These are phyloP conservation scores for Cladobotryum protrusum DNA, from an alignment of 2,329 filamentous ascomycete genomes.

Conservation along the genomic window DNA sequence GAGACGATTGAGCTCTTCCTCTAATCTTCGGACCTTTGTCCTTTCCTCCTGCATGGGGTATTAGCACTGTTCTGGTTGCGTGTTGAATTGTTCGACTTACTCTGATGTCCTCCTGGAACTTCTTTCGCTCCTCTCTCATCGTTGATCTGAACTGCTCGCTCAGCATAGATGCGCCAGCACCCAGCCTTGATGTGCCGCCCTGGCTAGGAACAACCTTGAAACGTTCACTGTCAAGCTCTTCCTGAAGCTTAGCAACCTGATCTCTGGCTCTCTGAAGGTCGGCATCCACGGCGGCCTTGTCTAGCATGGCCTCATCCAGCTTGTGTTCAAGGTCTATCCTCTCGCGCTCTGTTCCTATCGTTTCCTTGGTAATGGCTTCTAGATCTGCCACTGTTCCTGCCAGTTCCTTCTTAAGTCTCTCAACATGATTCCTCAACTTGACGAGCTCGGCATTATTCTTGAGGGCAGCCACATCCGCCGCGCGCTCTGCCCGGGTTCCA, in stretches of 20 bases:
- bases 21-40: slow-evolving; percentile 39
- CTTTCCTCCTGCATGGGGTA: slow-evolving; percentile 44
- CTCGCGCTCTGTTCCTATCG: slow-evolving; percentile 44
- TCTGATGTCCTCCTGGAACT: slow-evolving; percentile 49
- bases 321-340: slow-evolving; percentile 39
- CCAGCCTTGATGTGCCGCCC: slow-evolving; percentile 27
- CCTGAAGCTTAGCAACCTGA: slow-evolving; percentile 37
- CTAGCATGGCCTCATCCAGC: slow-evolving; percentile 24
- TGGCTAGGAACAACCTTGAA: slow-evolving; percentile 36
- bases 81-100: slow-evolving; percentile 27
- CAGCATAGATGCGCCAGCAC: slow-evolving; percentile 44
- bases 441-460: slow-evolving; percentile 41
- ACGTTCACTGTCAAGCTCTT: slow-evolving; percentile 46
- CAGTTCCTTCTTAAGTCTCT: slow-evolving; percentile 45
- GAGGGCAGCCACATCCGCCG: slow-evolving; percentile 50
- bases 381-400: slow-evolving; percentile 45
- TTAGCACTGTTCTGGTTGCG: background rate
- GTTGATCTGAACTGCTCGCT: slow-evolving; percentile 51
- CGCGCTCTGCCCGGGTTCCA: slow-evolving; percentile 52
- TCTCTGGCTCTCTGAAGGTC: slow-evolving; percentile 34
- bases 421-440: slow-evolving; percentile 42
- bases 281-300: slow-evolving; percentile 33
- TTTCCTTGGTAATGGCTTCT: slow-evolving; percentile 48
- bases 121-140: slow-evolving; percentile 52
- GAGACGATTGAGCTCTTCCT: slow-evolving; percentile 44